Conservation (phyloP, 2,329 filamentous ascomycete species). For the Pyrenophora graminea region DNA sequence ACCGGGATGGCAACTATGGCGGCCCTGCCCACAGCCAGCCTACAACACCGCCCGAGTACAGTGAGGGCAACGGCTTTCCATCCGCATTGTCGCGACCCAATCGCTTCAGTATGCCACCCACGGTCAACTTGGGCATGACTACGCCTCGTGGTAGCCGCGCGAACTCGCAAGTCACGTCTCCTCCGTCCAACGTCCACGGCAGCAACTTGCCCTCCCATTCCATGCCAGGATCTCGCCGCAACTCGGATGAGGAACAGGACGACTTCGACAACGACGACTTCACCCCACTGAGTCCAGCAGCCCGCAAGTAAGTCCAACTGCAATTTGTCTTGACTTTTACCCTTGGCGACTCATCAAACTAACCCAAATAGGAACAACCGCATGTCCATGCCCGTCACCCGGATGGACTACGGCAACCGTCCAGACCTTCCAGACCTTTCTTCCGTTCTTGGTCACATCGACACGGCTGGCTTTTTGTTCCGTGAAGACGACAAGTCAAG, state of each 20-base stretch:
- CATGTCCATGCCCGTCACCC: conserved; percentile 90
- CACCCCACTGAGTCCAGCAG: conserved; percentile 38
- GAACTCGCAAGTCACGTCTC: conserved; percentile 79
- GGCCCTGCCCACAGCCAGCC: conserved; percentile 80
- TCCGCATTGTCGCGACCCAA: conserved; percentile 82
- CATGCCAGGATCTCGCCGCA: conserved; percentile 81
- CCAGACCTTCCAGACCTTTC: conserved; percentile 51
- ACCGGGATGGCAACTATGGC: conserved; percentile 72
- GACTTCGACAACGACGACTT: conserved; percentile 77
- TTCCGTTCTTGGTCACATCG: conserved; percentile 73
- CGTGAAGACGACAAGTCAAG: conserved; percentile 65
- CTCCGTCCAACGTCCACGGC: conserved; percentile 58
- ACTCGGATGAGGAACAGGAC: conserved; percentile 85
- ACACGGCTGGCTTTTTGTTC: conserved; percentile 84
- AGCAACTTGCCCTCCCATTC: conserved; percentile 79
- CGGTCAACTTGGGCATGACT: conserved; percentile 66
- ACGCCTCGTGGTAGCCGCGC: conserved; percentile 70
- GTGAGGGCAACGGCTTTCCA: conserved; percentile 76
- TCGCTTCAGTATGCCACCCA: conserved; percentile 80
- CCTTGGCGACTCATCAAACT: conserved; percentile 11
- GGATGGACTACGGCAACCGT: conserved; percentile 68
- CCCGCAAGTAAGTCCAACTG: conserved; percentile 41
- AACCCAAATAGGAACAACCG: conserved; percentile 69
- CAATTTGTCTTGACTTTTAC: conserved; percentile 9
- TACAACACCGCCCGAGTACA: conserved; percentile 92